These are phyloP conservation scores for Inosperma sp. DNA, from an alignment of 768 basidiomycete genomes.

Conservation along the genomic window DNA sequence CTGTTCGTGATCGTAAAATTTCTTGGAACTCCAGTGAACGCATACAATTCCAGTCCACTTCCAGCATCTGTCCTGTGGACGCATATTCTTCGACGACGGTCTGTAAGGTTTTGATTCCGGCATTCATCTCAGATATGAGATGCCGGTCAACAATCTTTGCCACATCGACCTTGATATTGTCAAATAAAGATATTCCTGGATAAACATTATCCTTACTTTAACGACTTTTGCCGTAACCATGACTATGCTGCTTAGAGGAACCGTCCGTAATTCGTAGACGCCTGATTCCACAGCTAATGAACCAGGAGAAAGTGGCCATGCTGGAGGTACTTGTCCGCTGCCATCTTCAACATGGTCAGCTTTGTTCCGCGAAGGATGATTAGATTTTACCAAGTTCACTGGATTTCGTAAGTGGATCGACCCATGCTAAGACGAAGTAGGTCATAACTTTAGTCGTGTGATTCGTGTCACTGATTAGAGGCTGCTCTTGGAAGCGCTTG, in stretches of 20 bases:
- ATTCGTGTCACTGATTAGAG: slow-evolving; percentile 37
- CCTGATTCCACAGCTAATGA: slow-evolving; percentile 45
- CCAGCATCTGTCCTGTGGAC: slow-evolving; percentile 45
- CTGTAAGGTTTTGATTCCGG: slow-evolving; percentile 48
- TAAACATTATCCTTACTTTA: slow-evolving; percentile 48
- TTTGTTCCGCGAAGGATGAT: neutral
- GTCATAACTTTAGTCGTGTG: slow-evolving; percentile 44
- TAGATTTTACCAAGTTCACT: slow-evolving; percentile 43
- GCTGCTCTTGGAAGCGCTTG: slow-evolving; percentile 55
- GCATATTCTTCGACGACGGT: slow-evolving; percentile 55
- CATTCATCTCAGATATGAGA: slow-evolving; percentile 56
- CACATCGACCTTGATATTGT: slow-evolving; percentile 55
- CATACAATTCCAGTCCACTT: slow-evolving; percentile 82
- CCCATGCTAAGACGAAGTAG: slow-evolving; percentile 71
- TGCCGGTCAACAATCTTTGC: slow-evolving; percentile 64
- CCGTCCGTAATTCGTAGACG: slow-evolving; percentile 60
- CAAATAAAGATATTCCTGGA: neutral
- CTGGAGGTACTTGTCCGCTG: slow-evolving; percentile 57
- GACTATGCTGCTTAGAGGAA: slow-evolving; percentile 70
- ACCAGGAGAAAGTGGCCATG: slow-evolving; percentile 64
- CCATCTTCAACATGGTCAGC: slow-evolving; percentile 36
- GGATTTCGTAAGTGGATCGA: slow-evolving; percentile 56
- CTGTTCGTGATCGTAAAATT: slow-evolving; percentile 54
- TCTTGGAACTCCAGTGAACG: slow-evolving; percentile 92
- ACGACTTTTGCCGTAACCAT: slow-evolving; percentile 65